Percentiles rank a stretch among this genome's conserved stretches.
Evolutionary conservation across 2,329 filamentous ascomycete species (phyloP).

Genomic region (Xylogone sp.): DNA sequence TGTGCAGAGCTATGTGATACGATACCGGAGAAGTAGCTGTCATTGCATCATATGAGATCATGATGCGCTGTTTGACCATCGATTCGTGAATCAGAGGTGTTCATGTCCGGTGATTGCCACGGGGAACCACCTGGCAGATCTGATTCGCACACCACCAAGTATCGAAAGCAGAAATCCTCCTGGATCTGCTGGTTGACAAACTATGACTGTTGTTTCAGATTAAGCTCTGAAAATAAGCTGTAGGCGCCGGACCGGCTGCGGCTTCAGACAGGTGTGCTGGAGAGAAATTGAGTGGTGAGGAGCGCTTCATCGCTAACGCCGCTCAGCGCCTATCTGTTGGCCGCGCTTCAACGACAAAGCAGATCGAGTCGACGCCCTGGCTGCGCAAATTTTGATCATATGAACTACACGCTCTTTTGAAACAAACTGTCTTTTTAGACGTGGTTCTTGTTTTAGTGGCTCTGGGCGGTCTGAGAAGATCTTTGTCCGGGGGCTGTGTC

Average conservation of each 20-base stretch:
- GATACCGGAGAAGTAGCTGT: too few species aligned
- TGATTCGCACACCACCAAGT: too few species aligned
- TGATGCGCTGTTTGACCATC: too few species aligned
- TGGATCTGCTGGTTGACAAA: slow-evolving; percentile 1
- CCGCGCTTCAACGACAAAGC: slow-evolving; percentile 22
- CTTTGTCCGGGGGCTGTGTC: background rate
- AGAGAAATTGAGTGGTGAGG: slow-evolving; percentile 22
- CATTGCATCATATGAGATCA: too few species aligned
- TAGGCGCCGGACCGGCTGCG: background rate
- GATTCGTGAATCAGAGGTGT: too few species aligned
- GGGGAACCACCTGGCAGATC: too few species aligned
- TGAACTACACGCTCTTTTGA: slow-evolving; percentile 13
- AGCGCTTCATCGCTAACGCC: slow-evolving; percentile 14
- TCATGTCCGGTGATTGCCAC: too few species aligned
- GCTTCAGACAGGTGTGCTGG: slow-evolving; percentile 10
- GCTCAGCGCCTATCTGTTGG: slow-evolving; percentile 22
- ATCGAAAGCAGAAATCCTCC: background rate
- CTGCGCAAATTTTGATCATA: slow-evolving; percentile 8
- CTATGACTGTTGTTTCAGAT: background rate
- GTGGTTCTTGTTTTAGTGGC: slow-evolving; percentile 13
- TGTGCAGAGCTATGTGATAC: too few species aligned
- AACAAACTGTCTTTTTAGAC: slow-evolving; percentile 17
- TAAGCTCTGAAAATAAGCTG: background rate
- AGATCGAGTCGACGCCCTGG: slow-evolving; percentile 18
- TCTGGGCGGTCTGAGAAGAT: slow-evolving; percentile 5